phyloP scores from a whole-genome alignment of 176 grass and related monocot genomes.

The Luzula sylvatica region DNA sequence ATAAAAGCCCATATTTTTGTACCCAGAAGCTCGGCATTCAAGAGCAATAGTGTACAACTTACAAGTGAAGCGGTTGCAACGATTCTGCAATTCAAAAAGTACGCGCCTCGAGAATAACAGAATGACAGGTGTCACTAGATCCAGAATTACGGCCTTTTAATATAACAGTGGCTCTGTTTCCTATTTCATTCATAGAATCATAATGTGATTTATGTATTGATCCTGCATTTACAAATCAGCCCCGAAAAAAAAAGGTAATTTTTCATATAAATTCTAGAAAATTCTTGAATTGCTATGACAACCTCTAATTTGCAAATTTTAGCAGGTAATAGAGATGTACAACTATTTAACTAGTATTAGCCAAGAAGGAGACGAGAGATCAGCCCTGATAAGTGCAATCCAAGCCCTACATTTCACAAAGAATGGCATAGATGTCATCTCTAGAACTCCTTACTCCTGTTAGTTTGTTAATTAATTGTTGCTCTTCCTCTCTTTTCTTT shows the following conservation, averaged over 20 bases:
- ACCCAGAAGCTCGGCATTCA: constrained; percentile 81
- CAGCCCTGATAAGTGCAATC: constrained; percentile 43
- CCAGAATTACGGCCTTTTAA: constrained; percentile 59
- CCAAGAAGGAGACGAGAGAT: constrained; percentile 60
- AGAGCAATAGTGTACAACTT: constrained; percentile 86
- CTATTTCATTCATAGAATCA: no score
- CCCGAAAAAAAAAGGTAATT: constrained; percentile 43
- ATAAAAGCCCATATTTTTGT: not conserved
- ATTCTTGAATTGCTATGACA: no score
- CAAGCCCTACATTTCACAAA: constrained; percentile 71
- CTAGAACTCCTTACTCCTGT: constrained; percentile 57
- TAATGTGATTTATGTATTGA: constrained; percentile 99
- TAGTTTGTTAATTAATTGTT: constrained; percentile 4
- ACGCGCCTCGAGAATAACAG: constrained; percentile 66
- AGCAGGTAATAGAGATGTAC: constrained; percentile 74
- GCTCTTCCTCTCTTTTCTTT: not conserved
- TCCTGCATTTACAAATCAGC: constrained; percentile 62
- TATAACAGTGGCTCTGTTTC: constrained; percentile 76
- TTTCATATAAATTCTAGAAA: no score
- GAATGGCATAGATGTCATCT: constrained; percentile 55
- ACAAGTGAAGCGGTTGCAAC: constrained; percentile 53
- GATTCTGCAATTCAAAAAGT: constrained; percentile 49
- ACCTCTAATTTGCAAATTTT: no score
- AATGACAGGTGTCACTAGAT: constrained; percentile 32
- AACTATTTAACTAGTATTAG: constrained; percentile 58